A percentile compares a stretch with the other conserved stretches of the same genome.
Conservation (phyloP, 2,329 filamentous ascomycete genomes). For the Nothomitra cinnamomea region DNA sequence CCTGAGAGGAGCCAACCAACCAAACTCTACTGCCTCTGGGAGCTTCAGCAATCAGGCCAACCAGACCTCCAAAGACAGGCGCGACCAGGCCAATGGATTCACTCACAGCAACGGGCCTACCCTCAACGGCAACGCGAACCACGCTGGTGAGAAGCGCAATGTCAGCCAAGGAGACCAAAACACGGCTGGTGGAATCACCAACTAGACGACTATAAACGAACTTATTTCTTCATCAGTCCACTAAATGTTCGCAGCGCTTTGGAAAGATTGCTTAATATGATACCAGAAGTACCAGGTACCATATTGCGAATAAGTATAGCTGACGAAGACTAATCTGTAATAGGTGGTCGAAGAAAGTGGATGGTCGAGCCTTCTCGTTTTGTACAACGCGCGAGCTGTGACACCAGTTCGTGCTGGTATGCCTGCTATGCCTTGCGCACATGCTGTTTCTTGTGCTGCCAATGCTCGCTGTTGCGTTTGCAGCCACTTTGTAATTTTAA, state of each 20-base stretch:
- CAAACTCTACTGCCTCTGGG: neutral
- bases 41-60: slow-evolving; percentile 5
- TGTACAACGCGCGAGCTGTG: too few species aligned
- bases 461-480: too few species aligned
- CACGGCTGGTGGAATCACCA: neutral
- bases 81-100: slow-evolving; percentile 8
- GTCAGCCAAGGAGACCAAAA: neutral
- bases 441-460: too few species aligned
- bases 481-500: too few species aligned
- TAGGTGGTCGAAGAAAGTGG: neutral
- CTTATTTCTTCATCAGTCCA: neutral
- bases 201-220: neutral
- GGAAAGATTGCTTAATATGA: neutral
- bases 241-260: neutral
- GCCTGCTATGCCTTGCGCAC: too few species aligned
- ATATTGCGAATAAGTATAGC: neutral
- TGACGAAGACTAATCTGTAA: neutral
- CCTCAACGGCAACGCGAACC: slow-evolving; percentile 5
- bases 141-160: neutral
- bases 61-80: neutral
- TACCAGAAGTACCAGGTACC: neutral
- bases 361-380: too few species aligned
- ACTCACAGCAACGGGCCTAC: neutral
- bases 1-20: slow-evolving; percentile 15
- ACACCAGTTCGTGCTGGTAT: too few species aligned